Conservation (phyloP, 257 asterid genomes). For the Vinca minor region DNA sequence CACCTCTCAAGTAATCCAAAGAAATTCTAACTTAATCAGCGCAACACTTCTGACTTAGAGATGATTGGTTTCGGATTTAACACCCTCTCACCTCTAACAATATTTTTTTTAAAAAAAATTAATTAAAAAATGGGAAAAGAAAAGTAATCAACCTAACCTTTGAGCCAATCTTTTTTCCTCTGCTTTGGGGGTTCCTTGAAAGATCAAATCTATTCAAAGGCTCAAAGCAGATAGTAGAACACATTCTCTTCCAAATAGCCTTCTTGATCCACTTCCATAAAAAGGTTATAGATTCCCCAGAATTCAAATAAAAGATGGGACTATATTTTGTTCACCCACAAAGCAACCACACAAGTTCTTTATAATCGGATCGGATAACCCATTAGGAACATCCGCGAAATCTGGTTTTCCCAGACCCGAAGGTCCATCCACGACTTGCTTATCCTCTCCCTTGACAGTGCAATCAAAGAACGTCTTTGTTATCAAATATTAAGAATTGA, state of each 20-base stretch:
- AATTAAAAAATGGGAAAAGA: too few species aligned
- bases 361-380: conserved; percentile 57
- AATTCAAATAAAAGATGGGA: neutral
- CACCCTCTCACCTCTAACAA: too few species aligned
- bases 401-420: conserved; percentile 30
- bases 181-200: conserved; percentile 30
- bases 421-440: neutral
- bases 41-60: too few species aligned
- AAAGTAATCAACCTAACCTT: neutral
- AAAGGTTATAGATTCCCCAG: neutral
- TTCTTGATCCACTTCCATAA: neutral
- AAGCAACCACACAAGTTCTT: conserved; percentile 61
- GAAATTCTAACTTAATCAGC: too few species aligned
- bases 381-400: conserved; percentile 49
- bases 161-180: conserved; percentile 15
- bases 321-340: conserved; percentile 11
- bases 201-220: neutral
- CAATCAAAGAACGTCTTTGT: conserved; percentile 22
- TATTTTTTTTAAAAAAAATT: too few species aligned
- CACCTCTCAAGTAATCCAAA: neutral
- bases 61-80: too few species aligned
- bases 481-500: neutral
- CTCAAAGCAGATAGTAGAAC: neutral
- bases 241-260: neutral
- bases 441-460: conserved; percentile 21